These are phyloP conservation scores for Chlamydomonas reinhardtii DNA, from an alignment of 163 green algal genomes.

Conservation along the genomic window DNA sequence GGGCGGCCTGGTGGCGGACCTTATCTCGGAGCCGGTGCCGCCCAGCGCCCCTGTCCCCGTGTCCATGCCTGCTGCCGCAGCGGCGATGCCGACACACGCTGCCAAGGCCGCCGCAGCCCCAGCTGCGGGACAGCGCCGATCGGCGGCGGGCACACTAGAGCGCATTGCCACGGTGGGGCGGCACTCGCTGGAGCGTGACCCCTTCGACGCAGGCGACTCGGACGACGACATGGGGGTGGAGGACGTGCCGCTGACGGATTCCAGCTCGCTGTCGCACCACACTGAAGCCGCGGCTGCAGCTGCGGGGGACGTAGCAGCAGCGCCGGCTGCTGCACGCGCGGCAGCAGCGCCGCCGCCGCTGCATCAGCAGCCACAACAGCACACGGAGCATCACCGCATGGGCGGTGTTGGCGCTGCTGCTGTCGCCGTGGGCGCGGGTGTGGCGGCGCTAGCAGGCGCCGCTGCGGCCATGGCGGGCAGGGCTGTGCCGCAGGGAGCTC, in stretches of 20 bases:
- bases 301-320: not conserved
- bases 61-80: too few species aligned
- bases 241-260: not conserved
- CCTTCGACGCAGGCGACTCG: conserved; percentile 27
- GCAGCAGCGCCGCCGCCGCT: not conserved
- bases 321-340: too few species aligned
- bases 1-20: not conserved
- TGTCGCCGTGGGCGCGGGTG: not conserved
- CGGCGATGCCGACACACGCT: not conserved
- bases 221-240: conserved; percentile 16
- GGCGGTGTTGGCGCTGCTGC: not conserved
- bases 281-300: not conserved
- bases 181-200: not conserved
- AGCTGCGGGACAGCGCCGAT: not conserved
- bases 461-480: not conserved
- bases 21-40: not conserved
- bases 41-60: too few species aligned
- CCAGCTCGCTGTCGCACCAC: not conserved
- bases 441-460: not conserved
- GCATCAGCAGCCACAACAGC: not conserved
- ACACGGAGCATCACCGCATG: not conserved
- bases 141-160: not conserved
- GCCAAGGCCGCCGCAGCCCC: not conserved
- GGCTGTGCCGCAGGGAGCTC: not conserved
- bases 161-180: not conserved